These are phyloP conservation scores for Myriosclerotinia duriaeana DNA, from an alignment of 2,329 filamentous ascomycete genomes.

Conservation along the genomic window DNA sequence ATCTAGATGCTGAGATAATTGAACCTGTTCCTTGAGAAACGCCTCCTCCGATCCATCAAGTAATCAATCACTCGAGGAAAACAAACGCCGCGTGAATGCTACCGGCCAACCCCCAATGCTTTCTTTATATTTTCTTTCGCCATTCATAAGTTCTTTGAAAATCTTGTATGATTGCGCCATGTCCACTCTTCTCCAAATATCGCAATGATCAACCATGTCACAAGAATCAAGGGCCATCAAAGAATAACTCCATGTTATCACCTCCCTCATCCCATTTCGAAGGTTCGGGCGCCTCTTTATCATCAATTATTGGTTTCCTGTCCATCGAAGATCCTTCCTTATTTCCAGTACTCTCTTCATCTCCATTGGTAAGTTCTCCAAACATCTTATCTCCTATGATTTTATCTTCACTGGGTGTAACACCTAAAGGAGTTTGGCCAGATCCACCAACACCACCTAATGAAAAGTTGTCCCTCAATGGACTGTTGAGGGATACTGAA, in stretches of 20 bases:
- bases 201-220: background rate
- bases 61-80: background rate
- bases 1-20: background rate
- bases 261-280: constrained; percentile 31
- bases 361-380: constrained; percentile 39
- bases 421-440: constrained; percentile 16
- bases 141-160: background rate
- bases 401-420: constrained; percentile 27
- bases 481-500: constrained; percentile 33
- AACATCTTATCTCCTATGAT: constrained; percentile 37
- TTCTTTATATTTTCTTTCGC: constrained; percentile 6
- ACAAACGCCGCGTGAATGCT: constrained; percentile 9
- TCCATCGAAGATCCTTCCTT: constrained; percentile 2
- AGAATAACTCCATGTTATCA: constrained; percentile 35
- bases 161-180: constrained; percentile 7
- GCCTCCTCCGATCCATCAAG: background rate
- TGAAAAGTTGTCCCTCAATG: constrained; percentile 36
- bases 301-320: constrained; percentile 10
- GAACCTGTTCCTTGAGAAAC: background rate
- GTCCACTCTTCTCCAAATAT: background rate
- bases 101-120: constrained; percentile 1
- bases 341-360: constrained; percentile 27
- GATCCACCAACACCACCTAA: background rate
- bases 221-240: constrained; percentile 33
- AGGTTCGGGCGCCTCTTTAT: constrained; percentile 25